phyloP scores from a whole-genome alignment of 2,329 filamentous ascomycete genomes.

The Fusarium equiseti region DNA sequence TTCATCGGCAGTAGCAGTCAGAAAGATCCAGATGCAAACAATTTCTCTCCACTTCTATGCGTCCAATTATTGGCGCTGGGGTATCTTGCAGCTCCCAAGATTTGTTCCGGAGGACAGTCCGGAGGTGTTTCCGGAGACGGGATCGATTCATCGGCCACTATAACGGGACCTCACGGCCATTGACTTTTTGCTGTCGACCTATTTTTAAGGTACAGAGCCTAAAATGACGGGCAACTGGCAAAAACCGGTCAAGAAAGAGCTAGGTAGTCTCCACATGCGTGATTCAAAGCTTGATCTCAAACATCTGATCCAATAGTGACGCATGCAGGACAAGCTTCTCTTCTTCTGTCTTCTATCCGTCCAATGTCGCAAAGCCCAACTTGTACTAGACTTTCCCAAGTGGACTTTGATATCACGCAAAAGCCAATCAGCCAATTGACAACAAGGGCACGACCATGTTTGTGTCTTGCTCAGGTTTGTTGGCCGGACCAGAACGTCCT shows the following conservation, averaged over 20 bases:
- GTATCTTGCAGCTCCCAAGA: slow-evolving; percentile 14
- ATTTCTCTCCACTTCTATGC: slow-evolving; percentile 32
- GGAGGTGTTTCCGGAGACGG: slow-evolving; percentile 39
- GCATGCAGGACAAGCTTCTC: slow-evolving; percentile 25
- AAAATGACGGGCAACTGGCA: background rate
- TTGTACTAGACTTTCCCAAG: slow-evolving; percentile 25
- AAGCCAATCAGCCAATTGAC: slow-evolving; percentile 32
- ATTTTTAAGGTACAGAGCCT: background rate
- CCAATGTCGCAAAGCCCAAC: slow-evolving; percentile 5
- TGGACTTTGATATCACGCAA: slow-evolving; percentile 29
- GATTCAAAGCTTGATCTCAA: slow-evolving; percentile 17
- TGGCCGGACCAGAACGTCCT: slow-evolving; percentile 43
- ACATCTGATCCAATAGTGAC: slow-evolving; percentile 32
- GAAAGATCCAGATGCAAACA: slow-evolving; percentile 21
- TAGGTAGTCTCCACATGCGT: slow-evolving; percentile 14
- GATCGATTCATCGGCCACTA: slow-evolving; percentile 32
- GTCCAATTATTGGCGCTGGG: slow-evolving; percentile 14
- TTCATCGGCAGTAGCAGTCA: slow-evolving; percentile 16
- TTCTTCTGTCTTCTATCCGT: slow-evolving; percentile 10
- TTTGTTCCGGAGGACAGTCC: slow-evolving; percentile 35
- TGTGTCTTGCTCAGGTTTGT: slow-evolving; percentile 33
- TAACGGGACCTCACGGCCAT: slow-evolving; percentile 7
- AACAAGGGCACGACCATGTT: slow-evolving; percentile 37
- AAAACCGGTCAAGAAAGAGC: slow-evolving; percentile 1
- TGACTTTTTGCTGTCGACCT: background rate